These are phyloP conservation scores for Graphiopsis chlorocephala DNA, from an alignment of 2,329 filamentous ascomycete genomes.

Conservation along the genomic window DNA sequence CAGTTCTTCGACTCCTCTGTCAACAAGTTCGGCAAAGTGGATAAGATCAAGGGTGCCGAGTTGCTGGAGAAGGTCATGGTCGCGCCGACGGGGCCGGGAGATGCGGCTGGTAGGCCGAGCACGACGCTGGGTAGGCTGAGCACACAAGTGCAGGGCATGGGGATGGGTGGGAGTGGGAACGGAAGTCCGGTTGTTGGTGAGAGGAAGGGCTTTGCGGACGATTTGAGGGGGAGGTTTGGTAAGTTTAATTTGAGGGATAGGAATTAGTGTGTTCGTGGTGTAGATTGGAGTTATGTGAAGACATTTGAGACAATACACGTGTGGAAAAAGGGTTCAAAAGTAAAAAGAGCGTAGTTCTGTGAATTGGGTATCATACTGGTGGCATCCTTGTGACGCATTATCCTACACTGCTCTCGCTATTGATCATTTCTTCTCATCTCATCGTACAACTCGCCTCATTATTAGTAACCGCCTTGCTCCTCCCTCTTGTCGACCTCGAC, in stretches of 20 bases:
- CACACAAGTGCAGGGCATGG: constrained; percentile 9
- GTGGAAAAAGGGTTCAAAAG: background rate
- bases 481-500: constrained; percentile 32
- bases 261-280: background rate
- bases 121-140: constrained; percentile 9
- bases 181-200: constrained; percentile 13
- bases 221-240: constrained; percentile 14
- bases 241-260: constrained; percentile 12
- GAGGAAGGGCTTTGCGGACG: constrained; percentile 11
- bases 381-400: background rate
- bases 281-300: background rate
- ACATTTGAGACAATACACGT: background rate
- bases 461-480: constrained; percentile 42
- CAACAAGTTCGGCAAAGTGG: constrained; percentile 86
- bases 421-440: background rate
- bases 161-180: background rate
- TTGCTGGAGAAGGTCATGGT: constrained; percentile 74
- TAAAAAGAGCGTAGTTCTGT: background rate
- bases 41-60: constrained; percentile 82
- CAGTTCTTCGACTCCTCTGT: constrained; percentile 93
- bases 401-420: background rate
- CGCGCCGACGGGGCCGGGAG: background rate
- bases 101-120: background rate
- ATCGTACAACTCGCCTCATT: constrained; percentile 14
- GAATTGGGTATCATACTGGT: background rate